phyloP scores from a whole-genome alignment of 1,284 basidiomycete genomes.

The Sporisorium exsertum region DNA sequence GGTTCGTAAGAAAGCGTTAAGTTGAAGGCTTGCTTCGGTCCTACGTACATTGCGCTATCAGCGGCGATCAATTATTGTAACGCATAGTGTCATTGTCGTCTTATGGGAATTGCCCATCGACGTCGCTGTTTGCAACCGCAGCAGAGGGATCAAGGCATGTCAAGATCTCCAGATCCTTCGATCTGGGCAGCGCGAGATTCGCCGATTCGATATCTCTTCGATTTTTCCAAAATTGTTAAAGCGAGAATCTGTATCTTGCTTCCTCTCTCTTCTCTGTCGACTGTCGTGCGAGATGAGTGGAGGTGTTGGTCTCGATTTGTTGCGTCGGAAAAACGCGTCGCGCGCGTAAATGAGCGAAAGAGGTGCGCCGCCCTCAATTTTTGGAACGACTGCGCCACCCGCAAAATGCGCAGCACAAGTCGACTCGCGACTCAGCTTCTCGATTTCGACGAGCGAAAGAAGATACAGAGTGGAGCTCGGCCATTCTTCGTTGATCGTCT shows the following conservation, averaged over 20 bases:
- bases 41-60: background rate
- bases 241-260: background rate
- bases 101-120: background rate
- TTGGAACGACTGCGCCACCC: constrained; percentile 12
- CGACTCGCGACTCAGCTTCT: constrained; percentile 39
- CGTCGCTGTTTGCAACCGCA: background rate
- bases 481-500: background rate
- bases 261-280: background rate
- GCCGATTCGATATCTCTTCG: background rate
- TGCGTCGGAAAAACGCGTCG: constrained; percentile 31
- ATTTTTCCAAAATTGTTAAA: background rate
- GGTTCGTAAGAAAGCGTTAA: background rate
- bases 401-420: constrained; percentile 18
- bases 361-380: constrained; percentile 12
- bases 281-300: constrained; percentile 24
- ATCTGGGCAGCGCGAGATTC: background rate
- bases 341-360: constrained; percentile 53
- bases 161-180: no score
- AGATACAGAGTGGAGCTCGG: constrained; percentile 17
- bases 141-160: no score
- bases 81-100: background rate
- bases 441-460: constrained; percentile 11
- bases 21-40: background rate
- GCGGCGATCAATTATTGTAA: background rate
- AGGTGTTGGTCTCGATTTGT: constrained; percentile 38